These are phyloP conservation scores for Sphaerulina vaccinii DNA, from an alignment of 2,329 filamentous ascomycete species.

Conservation along the genomic window DNA sequence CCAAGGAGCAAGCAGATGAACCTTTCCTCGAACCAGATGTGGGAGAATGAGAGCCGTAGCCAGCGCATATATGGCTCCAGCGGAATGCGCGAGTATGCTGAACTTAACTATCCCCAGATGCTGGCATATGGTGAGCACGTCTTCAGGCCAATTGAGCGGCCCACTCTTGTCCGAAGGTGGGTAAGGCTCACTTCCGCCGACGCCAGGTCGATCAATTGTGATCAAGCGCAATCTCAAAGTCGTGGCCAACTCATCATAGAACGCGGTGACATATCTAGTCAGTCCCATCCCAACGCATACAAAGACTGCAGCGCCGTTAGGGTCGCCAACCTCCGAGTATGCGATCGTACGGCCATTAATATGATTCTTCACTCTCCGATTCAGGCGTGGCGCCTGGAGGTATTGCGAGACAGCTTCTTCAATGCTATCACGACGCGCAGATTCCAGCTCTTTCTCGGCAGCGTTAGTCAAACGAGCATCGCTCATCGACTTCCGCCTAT, in stretches of 20 bases:
- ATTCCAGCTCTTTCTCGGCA: slow-evolving; percentile 37
- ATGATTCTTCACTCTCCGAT: slow-evolving; percentile 83
- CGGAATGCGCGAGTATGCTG: slow-evolving; percentile 92
- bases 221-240: slow-evolving; percentile 87
- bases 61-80: slow-evolving; percentile 95
- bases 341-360: slow-evolving; percentile 85
- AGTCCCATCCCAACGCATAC: slow-evolving; percentile 98
- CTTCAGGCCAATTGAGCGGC: slow-evolving; percentile 89
- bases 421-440: slow-evolving; percentile 73
- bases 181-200: slow-evolving; percentile 87
- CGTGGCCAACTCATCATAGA: slow-evolving; percentile 91
- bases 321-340: slow-evolving; percentile 94
- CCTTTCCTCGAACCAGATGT: slow-evolving; percentile 88
- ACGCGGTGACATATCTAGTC: slow-evolving; percentile 91
- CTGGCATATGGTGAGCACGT: slow-evolving; percentile 92
- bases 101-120: slow-evolving; percentile 91
- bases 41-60: slow-evolving; percentile 94
- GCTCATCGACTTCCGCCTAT: slow-evolving; percentile 36
- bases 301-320: slow-evolving; percentile 86
- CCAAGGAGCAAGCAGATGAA: slow-evolving; percentile 93
- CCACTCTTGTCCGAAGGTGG: slow-evolving; percentile 72
- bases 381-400: slow-evolving; percentile 76
- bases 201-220: slow-evolving; percentile 88
- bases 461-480: slow-evolving; percentile 40
- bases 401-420: slow-evolving; percentile 86